Evolutionary conservation across 2,329 filamentous ascomycete genomes (phyloP).

Genomic region (Colletotrichum tanaceti): DNA sequence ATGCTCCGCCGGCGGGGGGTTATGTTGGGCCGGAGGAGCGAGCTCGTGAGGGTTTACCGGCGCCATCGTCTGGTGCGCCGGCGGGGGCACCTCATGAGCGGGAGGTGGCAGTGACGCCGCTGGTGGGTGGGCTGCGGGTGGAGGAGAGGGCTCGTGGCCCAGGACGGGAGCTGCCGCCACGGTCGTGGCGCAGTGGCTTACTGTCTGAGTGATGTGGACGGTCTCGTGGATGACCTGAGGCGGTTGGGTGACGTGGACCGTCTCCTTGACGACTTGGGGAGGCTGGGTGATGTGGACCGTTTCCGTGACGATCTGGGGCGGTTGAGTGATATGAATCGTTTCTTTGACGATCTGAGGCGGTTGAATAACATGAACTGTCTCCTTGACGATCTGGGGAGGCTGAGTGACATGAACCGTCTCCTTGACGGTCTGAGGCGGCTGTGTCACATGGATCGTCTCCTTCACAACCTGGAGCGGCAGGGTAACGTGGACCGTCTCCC

Average conservation of each 20-base stretch:
- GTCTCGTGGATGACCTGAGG: slow-evolving; percentile 17
- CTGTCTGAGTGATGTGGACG: slow-evolving; percentile 16
- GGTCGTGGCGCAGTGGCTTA: slow-evolving; percentile 25
- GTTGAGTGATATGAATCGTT: too few species aligned
- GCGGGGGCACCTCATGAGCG: not conserved
- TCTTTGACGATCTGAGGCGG: slow-evolving; percentile 21
- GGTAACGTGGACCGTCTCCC: slow-evolving; percentile 27
- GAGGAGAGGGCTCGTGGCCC: slow-evolving; percentile 13
- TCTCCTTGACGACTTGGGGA: too few species aligned
- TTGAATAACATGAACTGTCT: slow-evolving; percentile 29
- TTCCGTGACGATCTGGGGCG: too few species aligned
- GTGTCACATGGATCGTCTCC: slow-evolving; percentile 22
- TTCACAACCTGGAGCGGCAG: slow-evolving; percentile 1
- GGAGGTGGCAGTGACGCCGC: not conserved
- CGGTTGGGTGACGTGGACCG: slow-evolving; percentile 5
- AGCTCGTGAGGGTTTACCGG: not conserved
- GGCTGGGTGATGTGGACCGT: slow-evolving; percentile 25
- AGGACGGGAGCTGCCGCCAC: slow-evolving; percentile 7
- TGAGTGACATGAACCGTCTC: slow-evolving; percentile 16
- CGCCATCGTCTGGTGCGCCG: slow-evolving; percentile 3
- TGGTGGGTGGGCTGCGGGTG: slow-evolving; percentile 17
- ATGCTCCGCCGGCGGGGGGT: slow-evolving; percentile 19
- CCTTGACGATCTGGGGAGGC: slow-evolving; percentile 26
- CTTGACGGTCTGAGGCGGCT: slow-evolving; percentile 6
- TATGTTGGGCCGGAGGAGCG: slow-evolving; percentile 10